Base-by-base conservation (phyloP, 768 basidiomycete species). In the Boletus barrowsii region DNA sequence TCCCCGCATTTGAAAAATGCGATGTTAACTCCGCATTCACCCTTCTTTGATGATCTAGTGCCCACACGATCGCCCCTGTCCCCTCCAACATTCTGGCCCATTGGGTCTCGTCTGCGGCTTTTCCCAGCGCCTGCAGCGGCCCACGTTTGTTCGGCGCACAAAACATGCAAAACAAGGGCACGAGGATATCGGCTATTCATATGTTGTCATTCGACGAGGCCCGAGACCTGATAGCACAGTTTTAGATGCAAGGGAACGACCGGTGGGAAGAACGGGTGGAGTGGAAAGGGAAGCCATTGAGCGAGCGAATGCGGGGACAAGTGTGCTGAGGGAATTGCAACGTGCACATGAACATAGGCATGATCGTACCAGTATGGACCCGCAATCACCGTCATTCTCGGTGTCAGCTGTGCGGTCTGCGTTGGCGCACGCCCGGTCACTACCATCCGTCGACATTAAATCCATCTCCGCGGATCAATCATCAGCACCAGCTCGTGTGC, bases 141-240 rank as follows among this genome's bases (percentile, higher is more conserved):
- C 96, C 10, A 73, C 78, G 10, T 97, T 97, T 71, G 78, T 94
- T 37, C 86, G 93, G 29, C 79, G 76, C 54, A 98, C 94, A 18
- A 98, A 97, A 68, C 92, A 96, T 68, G 86, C 88, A 22, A 82
- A 80, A 24, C 70, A 81, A 32, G 93, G 93, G 2, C 90, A 95
- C 58, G 93, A 96, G 70, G 89, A 96, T 60, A 80, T 85, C 35
- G 83, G 82, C 33, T 98, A 94, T 68, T 91, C 92, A 17, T 99
- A 99, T 67, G 81, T 97, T 45, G 89, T 93, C 30, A 79, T 99
- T 51, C 85, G 84, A 32, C 80, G 93, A 47, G 96, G 95, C 3
- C 58, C 74, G 29, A 78, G 95, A 53, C 93, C 93, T 9, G 56
- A 63, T 43, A 50, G 47, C 41, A 52, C 49, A 24, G 26, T 14